Base-by-base conservation (phyloP, 1,139 yeast species). In the Candida buenavistaensis region DNA sequence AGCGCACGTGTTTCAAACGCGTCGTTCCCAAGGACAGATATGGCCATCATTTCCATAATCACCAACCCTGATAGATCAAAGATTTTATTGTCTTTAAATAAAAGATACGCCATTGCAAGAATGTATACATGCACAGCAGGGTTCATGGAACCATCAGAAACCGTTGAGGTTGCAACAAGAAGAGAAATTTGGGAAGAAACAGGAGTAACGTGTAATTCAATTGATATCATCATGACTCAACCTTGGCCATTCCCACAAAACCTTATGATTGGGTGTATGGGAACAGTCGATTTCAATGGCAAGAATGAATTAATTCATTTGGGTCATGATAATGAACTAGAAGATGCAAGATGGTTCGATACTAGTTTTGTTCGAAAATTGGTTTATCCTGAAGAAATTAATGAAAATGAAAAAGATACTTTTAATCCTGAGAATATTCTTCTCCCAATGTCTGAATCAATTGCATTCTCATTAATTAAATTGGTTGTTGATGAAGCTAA, bases 171-270 rank as follows among this genome's bases (percentile, higher is more conserved):
- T 29, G 94, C 96, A 10, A 86, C 94, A 22, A 71, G 82, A 33
- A 68, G 98, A 43, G 98, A 90, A 56, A 83, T 86, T 24, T 89
- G 95, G 89, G 98, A 90, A 57, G 98, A 90, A 58, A 82, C 97
- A 2, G 98, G 98, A 3, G 86, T 88, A 23, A 71, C 63, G 28
- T 80, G 85, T 34, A 67, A 75, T 24, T 64, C 69, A 28, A 82
- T 89, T 23, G 59, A 67, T 33, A 71, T 89, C 33, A 64, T 82
- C 20, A 69, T 79, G 53, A 77, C 92, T 6, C 97, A 89, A 58
- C 96, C 97, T 5, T 89, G 97, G 97, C 98, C 97, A 15, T 90
- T 80, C 61, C 97, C 97, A 1, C 88, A 88, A 1, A 89, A 85
- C 54, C 62, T 92, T 50, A 90, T 90, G 97, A 74, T 92, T 48